Conservation (phyloP, 208 protist genomes). For the Trypanosoma melophagium region DNA sequence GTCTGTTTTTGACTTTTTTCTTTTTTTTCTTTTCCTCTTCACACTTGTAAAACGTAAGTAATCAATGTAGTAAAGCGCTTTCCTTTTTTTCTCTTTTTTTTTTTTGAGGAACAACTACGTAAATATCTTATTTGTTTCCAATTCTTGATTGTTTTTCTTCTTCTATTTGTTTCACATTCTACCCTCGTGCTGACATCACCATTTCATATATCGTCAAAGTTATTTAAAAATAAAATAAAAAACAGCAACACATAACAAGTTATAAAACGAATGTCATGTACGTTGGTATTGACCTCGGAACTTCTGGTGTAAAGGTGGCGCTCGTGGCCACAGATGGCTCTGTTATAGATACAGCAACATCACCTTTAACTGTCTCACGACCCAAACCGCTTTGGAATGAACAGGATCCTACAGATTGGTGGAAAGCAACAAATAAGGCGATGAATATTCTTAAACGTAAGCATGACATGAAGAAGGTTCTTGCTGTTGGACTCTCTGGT, state of each 20-base stretch:
- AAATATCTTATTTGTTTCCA: constrained; percentile 6
- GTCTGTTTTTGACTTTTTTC: constrained; percentile 21
- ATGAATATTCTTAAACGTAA: constrained; percentile 52
- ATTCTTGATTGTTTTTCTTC: constrained; percentile 2
- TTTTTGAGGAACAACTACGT: constrained; percentile 1
- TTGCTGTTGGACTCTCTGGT: constrained; percentile 62
- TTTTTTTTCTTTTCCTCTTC: constrained; percentile 18
- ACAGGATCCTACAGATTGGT: constrained; percentile 63
- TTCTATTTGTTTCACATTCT: background rate
- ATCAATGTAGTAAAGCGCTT: background rate
- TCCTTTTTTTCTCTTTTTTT: constrained; percentile 12
- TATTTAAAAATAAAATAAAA: background rate
- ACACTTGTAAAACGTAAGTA: constrained; percentile 2
- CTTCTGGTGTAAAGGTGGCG: constrained; percentile 72
- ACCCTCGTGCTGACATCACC: too few species aligned
- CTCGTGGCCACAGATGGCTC: constrained; percentile 50
- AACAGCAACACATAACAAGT: background rate
- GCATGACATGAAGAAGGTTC: constrained; percentile 51
- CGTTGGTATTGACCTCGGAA: constrained; percentile 71
- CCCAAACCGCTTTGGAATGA: constrained; percentile 74
- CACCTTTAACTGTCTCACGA: constrained; percentile 47
- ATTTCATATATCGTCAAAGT: background rate
- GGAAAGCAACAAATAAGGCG: constrained; percentile 54
- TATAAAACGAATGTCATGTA: constrained; percentile 38
- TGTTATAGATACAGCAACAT: constrained; percentile 59